Conservation (phyloP, 2,329 filamentous ascomycete species). For the Ceratocystis huliohia region DNA sequence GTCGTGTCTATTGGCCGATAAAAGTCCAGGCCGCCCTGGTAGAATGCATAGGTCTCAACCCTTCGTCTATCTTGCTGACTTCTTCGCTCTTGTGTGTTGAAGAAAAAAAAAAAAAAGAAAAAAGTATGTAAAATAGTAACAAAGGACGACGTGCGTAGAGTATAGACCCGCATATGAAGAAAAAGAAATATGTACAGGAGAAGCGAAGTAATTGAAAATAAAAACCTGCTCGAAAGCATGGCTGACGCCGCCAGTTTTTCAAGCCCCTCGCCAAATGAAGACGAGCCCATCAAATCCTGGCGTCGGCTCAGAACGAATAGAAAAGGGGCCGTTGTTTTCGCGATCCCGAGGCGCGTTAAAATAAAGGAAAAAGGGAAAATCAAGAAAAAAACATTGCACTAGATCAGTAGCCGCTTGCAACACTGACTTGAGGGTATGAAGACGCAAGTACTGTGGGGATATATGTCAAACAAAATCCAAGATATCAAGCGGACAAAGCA, state of each 20-base stretch:
- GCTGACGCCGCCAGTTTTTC: background rate
- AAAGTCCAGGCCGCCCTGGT: background rate
- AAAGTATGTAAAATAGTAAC: background rate
- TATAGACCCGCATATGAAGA: slow-evolving; percentile 3
- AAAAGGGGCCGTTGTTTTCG: background rate
- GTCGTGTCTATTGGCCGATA: background rate
- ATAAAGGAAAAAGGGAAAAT: background rate
- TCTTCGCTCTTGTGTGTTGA: background rate
- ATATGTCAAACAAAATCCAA: slow-evolving; percentile 14
- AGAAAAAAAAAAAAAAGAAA: slow-evolving; percentile 1
- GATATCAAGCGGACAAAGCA: slow-evolving; percentile 3
- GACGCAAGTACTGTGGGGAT: slow-evolving; percentile 13
- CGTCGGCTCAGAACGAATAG: background rate
- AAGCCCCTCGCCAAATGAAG: background rate
- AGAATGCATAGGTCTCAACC: background rate
- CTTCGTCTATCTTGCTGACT: background rate
- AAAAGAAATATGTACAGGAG: slow-evolving; percentile 10
- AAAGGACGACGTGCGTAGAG: background rate
- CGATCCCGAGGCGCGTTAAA: background rate
- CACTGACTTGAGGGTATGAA: background rate
- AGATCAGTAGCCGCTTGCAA: background rate
- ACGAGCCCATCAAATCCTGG: background rate
- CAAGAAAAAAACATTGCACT: background rate
- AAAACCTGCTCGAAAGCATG: slow-evolving; percentile 2
- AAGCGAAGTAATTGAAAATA: slow-evolving; percentile 12